A percentile compares a stretch with the other conserved stretches of the same genome.
Conservation (phyloP, 495 filamentous ascomycete genomes). For the Amniculicola lignicola region DNA sequence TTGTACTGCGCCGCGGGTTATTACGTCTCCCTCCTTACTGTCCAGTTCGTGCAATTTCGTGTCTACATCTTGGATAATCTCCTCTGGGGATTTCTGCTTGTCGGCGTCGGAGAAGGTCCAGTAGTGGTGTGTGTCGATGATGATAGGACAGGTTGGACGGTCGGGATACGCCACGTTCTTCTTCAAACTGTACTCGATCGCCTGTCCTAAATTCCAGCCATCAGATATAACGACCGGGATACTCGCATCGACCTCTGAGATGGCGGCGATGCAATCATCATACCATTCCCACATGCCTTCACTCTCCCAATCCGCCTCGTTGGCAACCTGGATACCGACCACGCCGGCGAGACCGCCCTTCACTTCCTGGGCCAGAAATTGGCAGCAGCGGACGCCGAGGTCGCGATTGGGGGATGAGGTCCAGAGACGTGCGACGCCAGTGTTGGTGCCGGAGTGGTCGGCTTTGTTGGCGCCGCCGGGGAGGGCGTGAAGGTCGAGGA, state of each 20-base stretch:
- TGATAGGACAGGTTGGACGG: slow-evolving; percentile 42
- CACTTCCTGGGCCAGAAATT: slow-evolving; percentile 48
- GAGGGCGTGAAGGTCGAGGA: slow-evolving; percentile 56
- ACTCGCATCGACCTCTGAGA: slow-evolving; percentile 45
- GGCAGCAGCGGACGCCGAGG: slow-evolving; percentile 42
- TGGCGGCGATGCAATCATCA: slow-evolving; percentile 45
- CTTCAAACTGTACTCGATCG: slow-evolving; percentile 42
- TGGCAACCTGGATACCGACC: slow-evolving; percentile 52
- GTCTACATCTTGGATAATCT: slow-evolving; percentile 46
- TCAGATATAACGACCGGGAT: slow-evolving; percentile 57
- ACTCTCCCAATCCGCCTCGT: slow-evolving; percentile 49
- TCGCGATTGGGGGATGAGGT: slow-evolving; percentile 37
- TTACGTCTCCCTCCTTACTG: slow-evolving; percentile 44
- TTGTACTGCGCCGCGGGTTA: slow-evolving; percentile 47
- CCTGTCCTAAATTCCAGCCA: slow-evolving; percentile 48
- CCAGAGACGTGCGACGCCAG: slow-evolving; percentile 48
- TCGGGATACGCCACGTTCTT: slow-evolving; percentile 27
- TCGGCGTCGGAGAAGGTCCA: slow-evolving; percentile 51
- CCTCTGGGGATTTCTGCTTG: slow-evolving; percentile 45
- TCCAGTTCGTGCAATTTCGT: slow-evolving; percentile 43
- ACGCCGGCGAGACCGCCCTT: slow-evolving; percentile 43
- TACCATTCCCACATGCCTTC: slow-evolving; percentile 55
- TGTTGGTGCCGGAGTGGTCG: slow-evolving; percentile 52
- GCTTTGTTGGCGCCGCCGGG: slow-evolving; percentile 53
- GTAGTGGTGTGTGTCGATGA: slow-evolving; percentile 57